A percentile compares a stretch with the other conserved stretches of the same genome.
Conservation (phyloP, 139 green algal genomes). For the Chlamydomonas schloesseri region DNA sequence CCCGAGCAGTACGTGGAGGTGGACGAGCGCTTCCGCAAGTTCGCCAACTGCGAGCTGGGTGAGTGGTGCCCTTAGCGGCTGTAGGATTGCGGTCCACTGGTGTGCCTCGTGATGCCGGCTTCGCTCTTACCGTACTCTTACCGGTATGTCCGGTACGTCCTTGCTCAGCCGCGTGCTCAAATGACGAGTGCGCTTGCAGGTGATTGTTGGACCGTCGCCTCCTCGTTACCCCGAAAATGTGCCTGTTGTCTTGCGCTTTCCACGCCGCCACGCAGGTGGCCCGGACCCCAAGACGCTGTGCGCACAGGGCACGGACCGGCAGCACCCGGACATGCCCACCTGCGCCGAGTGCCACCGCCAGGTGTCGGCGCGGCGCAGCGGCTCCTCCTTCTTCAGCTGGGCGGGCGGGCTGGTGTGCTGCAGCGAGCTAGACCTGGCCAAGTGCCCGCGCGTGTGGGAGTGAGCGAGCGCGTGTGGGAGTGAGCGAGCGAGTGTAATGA, state of each 20-base stretch:
- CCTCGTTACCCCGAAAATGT: no score
- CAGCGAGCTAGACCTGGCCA: slow-evolving; percentile 14
- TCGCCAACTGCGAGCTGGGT: slow-evolving; percentile 33
- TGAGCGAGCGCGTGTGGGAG: not conserved
- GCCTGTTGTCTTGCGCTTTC: no score
- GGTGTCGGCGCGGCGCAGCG: not conserved
- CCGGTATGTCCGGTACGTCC: no score
- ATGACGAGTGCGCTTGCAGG: no score
- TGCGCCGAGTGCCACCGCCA: slow-evolving; percentile 14
- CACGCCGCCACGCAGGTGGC: slow-evolving; percentile 6
- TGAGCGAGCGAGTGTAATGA: no score
- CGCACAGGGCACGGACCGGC: slow-evolving; percentile 1
- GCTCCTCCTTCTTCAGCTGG: slow-evolving; percentile 11
- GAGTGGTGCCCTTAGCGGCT: not conserved
- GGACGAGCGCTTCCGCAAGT: slow-evolving; percentile 39
- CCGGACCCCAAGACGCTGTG: slow-evolving; percentile 10
- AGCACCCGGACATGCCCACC: slow-evolving; percentile 9
- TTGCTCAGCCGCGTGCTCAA: no score
- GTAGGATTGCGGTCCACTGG: no score
- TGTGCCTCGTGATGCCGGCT: no score
- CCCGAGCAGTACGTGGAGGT: slow-evolving; percentile 31
- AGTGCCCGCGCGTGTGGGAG: not conserved
- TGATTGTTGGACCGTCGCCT: no score
- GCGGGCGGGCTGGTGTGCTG: slow-evolving; percentile 32
- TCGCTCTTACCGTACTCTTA: no score